Evolutionary conservation across 2,329 filamentous ascomycete genomes (phyloP).

Genomic region (Stachybotrys elegans): DNA sequence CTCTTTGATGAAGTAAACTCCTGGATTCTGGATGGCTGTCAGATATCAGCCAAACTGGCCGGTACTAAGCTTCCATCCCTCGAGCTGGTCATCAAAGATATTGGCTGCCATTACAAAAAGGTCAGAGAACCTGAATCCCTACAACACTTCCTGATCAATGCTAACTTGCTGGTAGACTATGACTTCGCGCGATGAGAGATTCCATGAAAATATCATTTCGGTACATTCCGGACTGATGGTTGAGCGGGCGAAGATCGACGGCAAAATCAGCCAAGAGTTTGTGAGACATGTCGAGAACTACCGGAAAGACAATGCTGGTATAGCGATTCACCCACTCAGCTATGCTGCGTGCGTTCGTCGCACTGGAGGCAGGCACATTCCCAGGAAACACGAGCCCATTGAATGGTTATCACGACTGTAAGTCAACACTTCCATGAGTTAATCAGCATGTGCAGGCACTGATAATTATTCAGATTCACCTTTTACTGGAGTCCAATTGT

Average conservation of each 20-base stretch:
- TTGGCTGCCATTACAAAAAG: not conserved
- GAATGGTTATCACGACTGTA: not conserved
- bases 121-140: not conserved
- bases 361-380: not conserved
- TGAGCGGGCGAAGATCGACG: not conserved
- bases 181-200: not conserved
- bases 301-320: not conserved
- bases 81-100: not conserved
- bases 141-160: not conserved
- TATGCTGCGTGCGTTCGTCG: not conserved
- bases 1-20: slow-evolving; percentile 9
- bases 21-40: slow-evolving; percentile 3
- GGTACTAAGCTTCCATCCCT: not conserved
- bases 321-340: not conserved
- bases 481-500: not conserved
- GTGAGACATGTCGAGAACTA: not conserved
- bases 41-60: not conserved
- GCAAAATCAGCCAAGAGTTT: not conserved
- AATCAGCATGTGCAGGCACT: no score
- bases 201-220: not conserved
- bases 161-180: not conserved
- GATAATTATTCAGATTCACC: not conserved
- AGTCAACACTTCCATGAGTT: not conserved
- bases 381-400: not conserved
- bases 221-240: no score